Conservation (phyloP, 495 filamentous ascomycete species). For the Lophiotrema nucula region DNA sequence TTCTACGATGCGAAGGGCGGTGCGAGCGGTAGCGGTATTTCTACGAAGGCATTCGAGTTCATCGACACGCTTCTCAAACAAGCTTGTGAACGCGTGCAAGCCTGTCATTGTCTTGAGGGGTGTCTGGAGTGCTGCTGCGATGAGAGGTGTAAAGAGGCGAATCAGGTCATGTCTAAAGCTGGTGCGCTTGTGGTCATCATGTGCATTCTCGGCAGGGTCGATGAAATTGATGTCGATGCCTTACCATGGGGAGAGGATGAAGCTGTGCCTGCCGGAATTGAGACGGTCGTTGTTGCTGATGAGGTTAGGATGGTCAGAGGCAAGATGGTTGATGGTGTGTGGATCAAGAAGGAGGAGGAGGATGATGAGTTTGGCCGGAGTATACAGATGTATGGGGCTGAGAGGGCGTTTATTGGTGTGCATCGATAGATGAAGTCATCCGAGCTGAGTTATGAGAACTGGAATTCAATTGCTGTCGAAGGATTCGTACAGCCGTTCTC, state of each 20-base stretch:
- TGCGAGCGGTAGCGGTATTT: constrained; percentile 76
- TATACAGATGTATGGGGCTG: constrained; percentile 25
- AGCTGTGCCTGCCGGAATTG: constrained; percentile 65
- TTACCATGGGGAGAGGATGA: constrained; percentile 80
- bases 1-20: constrained; percentile 96
- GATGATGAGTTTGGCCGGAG: constrained; percentile 27
- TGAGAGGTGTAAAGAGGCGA: constrained; percentile 82
- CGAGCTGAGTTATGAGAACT: too few relatives aligned
- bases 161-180: constrained; percentile 90
- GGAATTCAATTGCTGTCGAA: too few relatives aligned
- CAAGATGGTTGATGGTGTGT: constrained; percentile 45
- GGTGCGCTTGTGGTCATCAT: constrained; percentile 78
- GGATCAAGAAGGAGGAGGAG: constrained; percentile 41
- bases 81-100: constrained; percentile 74
- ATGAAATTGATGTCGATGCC: constrained; percentile 69
- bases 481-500: too few relatives aligned
- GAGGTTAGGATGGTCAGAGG: constrained; percentile 57
- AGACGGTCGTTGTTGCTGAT: constrained; percentile 76
- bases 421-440: too few relatives aligned
- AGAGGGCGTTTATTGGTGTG: constrained; percentile 21
- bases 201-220: constrained; percentile 61
- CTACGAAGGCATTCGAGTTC: constrained; percentile 89
- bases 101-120: constrained; percentile 69
- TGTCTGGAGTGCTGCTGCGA: constrained; percentile 87
- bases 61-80: constrained; percentile 73